Evolutionary conservation across 2,329 filamentous ascomycete genomes (phyloP), one percentile per base, ranked within the genome.

Genomic region (Drechslera avenae): DNA sequence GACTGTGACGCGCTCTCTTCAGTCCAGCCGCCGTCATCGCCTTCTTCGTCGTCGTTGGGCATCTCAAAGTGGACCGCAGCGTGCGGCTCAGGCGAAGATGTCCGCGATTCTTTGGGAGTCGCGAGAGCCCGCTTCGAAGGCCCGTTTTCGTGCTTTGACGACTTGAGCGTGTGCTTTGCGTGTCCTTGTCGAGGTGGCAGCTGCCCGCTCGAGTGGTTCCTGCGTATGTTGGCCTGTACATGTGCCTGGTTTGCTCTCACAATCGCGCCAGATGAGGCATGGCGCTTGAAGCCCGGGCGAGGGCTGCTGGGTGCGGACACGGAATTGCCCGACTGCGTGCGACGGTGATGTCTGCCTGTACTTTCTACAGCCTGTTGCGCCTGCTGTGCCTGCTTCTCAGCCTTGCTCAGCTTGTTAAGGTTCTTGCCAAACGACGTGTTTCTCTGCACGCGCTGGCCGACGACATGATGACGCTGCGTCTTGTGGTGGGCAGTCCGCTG

Each of bases 151-250:
- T 66, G 67, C 59, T 72, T 73, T 23, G 69, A 62, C 17, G 65
- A 49, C 62, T 74, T 74, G 28, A 69, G 62, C 21, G 75, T 53
- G 50, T 73, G 74, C 63, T 76, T 76, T 3, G 68, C 64, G 26
- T 71, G 73, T 16, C 66, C 68, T 44, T 75, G 66, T 14, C 76
- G 69, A 28, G 75, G 69, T 23, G 75, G 67, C 42, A 80, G 69
- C 51, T 79, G 76, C 13, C 76, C 75, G 63, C 78, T 78, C 21
- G 75, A 78, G 50, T 75, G 68, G 54, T 76, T 76, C 59, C 73
- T 75, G 63, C 70, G 71, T 50, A 77, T 58, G 18, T 62, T 64
- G 6, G 63, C 60, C 34, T 73, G 67, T 12, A 65, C 64, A 36
- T 75, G 68, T 19, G 66, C 64, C 40, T 68, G 69, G 28, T 59